Conservation (phyloP, 495 filamentous ascomycete species). For the Opeltia flavorubescens region DNA sequence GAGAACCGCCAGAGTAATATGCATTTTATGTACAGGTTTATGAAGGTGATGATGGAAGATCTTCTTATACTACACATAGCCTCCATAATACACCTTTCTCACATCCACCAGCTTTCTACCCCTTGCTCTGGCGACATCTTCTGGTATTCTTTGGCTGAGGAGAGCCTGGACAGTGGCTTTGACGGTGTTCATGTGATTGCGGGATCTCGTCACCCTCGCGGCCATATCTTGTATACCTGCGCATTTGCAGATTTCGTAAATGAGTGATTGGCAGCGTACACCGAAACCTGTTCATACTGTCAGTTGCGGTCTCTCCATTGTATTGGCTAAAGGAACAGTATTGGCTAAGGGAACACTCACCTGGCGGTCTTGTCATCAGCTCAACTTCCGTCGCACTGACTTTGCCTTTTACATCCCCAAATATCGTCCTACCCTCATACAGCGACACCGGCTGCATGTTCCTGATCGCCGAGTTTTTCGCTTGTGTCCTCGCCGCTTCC, state of each 20-base stretch:
- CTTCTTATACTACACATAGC: conserved; percentile 34
- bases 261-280: conserved; percentile 73
- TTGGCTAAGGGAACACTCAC: conserved; percentile 49
- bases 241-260: conserved; percentile 80
- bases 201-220: conserved; percentile 58
- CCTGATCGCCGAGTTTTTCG: conserved; percentile 59
- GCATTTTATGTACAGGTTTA: not conserved
- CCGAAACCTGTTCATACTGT: conserved; percentile 57
- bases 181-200: conserved; percentile 93
- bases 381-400: conserved; percentile 69
- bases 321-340: not conserved
- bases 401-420: conserved; percentile 71
- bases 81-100: conserved; percentile 92
- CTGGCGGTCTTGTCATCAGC: conserved; percentile 71
- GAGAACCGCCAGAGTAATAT: not conserved
- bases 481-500: conserved; percentile 47
- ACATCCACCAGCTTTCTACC: conserved; percentile 94
- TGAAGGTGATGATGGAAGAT: not conserved
- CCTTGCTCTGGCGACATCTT: conserved; percentile 70
- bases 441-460: conserved; percentile 78
- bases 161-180: conserved; percentile 81
- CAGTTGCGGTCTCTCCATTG: not conserved
- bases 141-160: conserved; percentile 66
- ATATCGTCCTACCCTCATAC: conserved; percentile 87
- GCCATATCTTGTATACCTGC: conserved; percentile 77